These are phyloP conservation scores for Metschnikowia reukaufii DNA, from an alignment of 805 yeast genomes.

Conservation along the genomic window DNA sequence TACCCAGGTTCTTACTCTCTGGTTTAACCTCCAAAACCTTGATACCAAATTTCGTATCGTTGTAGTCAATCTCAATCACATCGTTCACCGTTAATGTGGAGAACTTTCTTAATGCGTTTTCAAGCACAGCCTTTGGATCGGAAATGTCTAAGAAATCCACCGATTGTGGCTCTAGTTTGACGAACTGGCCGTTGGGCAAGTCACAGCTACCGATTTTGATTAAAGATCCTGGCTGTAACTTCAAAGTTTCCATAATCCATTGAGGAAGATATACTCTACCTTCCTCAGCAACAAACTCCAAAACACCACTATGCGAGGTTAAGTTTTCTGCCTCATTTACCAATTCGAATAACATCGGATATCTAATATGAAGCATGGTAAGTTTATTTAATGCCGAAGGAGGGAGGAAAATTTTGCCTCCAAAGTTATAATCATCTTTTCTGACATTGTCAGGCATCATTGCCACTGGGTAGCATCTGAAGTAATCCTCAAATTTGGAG, in stretches of 20 bases:
- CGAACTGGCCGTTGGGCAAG: constrained; percentile 82
- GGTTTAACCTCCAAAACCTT: constrained; percentile 88
- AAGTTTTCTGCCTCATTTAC: constrained; percentile 60
- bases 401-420: constrained; percentile 95
- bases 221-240: constrained; percentile 75
- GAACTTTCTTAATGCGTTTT: constrained; percentile 85
- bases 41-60: constrained; percentile 73
- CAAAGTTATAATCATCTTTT: constrained; percentile 79
- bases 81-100: constrained; percentile 85
- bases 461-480: constrained; percentile 87
- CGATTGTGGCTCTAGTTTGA: constrained; percentile 92
- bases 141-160: constrained; percentile 89
- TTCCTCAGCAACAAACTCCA: constrained; percentile 96
- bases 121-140: constrained; percentile 95
- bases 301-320: constrained; percentile 86
- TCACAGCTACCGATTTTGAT: constrained; percentile 74
- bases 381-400: constrained; percentile 87
- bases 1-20: constrained; percentile 58
- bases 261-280: constrained; percentile 93
- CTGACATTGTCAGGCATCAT: constrained; percentile 81
- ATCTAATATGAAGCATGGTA: constrained; percentile 86
- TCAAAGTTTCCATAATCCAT: constrained; percentile 89
- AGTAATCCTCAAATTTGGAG: constrained; percentile 73
- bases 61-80: constrained; percentile 80
- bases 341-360: constrained; percentile 92